These are phyloP conservation scores for Hyphochytrium catenoides DNA, from an alignment of 352 stramenopile species.

Conservation along the genomic window DNA sequence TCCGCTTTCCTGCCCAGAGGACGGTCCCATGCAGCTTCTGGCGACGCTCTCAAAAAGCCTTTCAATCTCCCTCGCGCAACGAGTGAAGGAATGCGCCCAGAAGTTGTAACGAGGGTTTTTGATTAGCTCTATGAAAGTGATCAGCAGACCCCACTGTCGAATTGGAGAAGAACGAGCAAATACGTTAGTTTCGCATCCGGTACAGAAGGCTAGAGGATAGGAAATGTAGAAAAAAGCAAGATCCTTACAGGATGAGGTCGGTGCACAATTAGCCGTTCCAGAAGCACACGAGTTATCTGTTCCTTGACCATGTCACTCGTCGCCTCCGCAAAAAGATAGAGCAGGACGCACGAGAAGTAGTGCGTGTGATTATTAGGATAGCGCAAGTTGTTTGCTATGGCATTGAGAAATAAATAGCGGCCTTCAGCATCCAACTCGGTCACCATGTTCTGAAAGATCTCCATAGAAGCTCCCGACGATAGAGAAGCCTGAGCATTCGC, in stretches of 20 bases:
- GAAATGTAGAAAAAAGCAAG: conserved; percentile 2
- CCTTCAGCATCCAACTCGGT: conserved; percentile 82
- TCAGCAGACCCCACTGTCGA: conserved; percentile 73
- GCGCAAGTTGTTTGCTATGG: conserved; percentile 92
- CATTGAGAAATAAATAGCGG: conserved; percentile 94
- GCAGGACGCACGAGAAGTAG: conserved; percentile 96
- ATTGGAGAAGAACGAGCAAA: conserved; percentile 7
- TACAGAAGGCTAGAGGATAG: background rate
- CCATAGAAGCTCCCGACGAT: conserved; percentile 59
- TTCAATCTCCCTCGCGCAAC: conserved; percentile 95
- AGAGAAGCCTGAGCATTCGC: conserved; percentile 30
- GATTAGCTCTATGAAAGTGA: conserved; percentile 99
- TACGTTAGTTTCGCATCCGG: conserved; percentile 3
- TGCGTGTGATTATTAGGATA: conserved; percentile 98
- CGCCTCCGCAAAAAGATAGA: conserved; percentile 95
- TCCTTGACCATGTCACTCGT: conserved; percentile 91
- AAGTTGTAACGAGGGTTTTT: conserved; percentile 99
- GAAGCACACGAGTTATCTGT: conserved; percentile 89
- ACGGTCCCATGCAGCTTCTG: conserved; percentile 67
- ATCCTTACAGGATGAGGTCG: conserved; percentile 74
- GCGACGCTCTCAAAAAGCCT: conserved; percentile 95
- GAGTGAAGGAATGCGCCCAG: conserved; percentile 93
- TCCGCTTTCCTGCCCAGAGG: too few relatives aligned
- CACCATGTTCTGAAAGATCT: conserved; percentile 86
- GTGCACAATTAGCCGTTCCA: conserved; percentile 97